A percentile compares a stretch with the other conserved stretches of the same genome.
Conservation (phyloP, 1,284 basidiomycete species). For the Apiotrichum gracile region DNA sequence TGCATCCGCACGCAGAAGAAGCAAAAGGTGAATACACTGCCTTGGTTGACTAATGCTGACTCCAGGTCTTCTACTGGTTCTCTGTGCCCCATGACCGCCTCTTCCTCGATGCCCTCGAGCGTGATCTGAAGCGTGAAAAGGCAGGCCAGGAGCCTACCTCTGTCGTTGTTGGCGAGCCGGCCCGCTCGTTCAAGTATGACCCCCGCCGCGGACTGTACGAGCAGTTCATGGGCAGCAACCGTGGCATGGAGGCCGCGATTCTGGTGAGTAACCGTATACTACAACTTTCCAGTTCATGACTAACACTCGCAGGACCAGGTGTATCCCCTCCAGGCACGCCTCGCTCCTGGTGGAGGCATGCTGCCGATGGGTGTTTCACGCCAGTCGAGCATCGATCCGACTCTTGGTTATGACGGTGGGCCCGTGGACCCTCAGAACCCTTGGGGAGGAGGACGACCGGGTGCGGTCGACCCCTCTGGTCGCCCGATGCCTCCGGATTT, state of each 20-base stretch:
- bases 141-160: constrained; percentile 79
- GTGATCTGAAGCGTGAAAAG: constrained; percentile 87
- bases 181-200: constrained; percentile 61
- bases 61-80: constrained; percentile 75
- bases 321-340: constrained; percentile 20
- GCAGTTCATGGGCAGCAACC: constrained; percentile 58
- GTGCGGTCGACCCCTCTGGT: constrained; percentile 4
- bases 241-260: constrained; percentile 34
- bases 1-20: constrained; percentile 95
- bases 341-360: constrained; percentile 1
- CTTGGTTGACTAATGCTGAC: too few species aligned
- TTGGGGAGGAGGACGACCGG: constrained; percentile 8
- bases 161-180: constrained; percentile 68
- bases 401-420: constrained; percentile 8
- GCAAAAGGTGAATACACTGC: too few species aligned
- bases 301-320: constrained; percentile 15
- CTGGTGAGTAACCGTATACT: constrained; percentile 11
- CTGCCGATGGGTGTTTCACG: constrained; percentile 7
- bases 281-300: neutral
- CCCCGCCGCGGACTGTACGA: constrained; percentile 76
- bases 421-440: constrained; percentile 3
- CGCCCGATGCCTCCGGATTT: constrained; percentile 10
- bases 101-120: constrained; percentile 86
- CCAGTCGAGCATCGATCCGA: constrained; percentile 15
- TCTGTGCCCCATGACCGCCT: constrained; percentile 89